Percentiles rank a stretch among this genome's conserved stretches.
Evolutionary conservation across 2,329 filamentous ascomycete species (phyloP).

Genomic region (Scedosporium aurantiacum): DNA sequence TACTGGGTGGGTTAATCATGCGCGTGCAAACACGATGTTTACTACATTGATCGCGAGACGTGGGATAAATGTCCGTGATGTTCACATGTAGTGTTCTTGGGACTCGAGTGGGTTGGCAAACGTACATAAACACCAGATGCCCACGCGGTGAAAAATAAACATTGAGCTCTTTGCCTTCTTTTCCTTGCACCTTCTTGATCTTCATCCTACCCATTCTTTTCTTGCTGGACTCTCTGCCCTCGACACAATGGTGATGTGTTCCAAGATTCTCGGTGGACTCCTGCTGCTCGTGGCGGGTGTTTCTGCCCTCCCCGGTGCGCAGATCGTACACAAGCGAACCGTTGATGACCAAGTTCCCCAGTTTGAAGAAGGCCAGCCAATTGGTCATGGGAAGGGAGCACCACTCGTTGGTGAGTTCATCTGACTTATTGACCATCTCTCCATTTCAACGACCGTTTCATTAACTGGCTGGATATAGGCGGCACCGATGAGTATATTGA

Average conservation of each 20-base stretch:
- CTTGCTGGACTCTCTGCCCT: background rate
- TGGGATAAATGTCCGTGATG: background rate
- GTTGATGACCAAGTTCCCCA: conserved; percentile 12
- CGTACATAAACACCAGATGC: background rate
- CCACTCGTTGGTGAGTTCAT: conserved; percentile 41
- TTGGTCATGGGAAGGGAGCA: conserved; percentile 45
- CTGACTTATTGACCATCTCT: background rate
- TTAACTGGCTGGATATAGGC: conserved; percentile 27
- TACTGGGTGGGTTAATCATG: background rate
- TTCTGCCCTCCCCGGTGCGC: background rate
- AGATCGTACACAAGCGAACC: background rate
- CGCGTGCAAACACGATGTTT: background rate
- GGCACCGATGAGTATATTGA: conserved; percentile 53
- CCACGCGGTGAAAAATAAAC: background rate
- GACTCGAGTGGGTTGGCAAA: background rate
- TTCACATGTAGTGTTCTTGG: too few species aligned
- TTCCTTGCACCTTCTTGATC: background rate
- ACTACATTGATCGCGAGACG: background rate
- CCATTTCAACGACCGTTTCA: too few species aligned
- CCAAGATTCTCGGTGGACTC: background rate
- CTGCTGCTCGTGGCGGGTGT: background rate
- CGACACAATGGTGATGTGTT: background rate
- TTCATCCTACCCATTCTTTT: background rate
- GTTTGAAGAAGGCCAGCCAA: conserved; percentile 43
- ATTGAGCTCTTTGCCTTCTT: background rate